These are phyloP conservation scores for Haplosporangium sp. DNA, from an alignment of 371 early-diverging fungal species.

Conservation along the genomic window DNA sequence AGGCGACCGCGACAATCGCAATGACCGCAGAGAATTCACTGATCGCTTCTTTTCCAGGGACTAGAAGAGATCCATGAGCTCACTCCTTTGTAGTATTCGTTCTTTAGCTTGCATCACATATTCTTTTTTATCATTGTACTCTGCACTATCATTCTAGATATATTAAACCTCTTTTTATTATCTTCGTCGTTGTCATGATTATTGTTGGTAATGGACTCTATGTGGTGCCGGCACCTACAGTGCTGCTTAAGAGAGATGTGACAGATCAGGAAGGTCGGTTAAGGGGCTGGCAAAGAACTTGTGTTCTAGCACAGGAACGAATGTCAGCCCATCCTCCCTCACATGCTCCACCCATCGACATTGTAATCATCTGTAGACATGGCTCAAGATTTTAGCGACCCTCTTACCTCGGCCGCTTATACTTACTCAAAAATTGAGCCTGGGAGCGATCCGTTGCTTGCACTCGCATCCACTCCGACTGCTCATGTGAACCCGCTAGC, in stretches of 20 bases:
- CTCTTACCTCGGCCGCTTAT: slow-evolving; percentile 47
- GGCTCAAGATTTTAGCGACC: slow-evolving; percentile 50
- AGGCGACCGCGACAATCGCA: slow-evolving; percentile 15
- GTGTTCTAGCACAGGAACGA: not conserved
- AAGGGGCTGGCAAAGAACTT: too few relatives aligned
- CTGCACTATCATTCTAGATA: not conserved
- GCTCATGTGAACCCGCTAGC: not conserved
- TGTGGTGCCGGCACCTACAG: too few relatives aligned
- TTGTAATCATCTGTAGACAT: slow-evolving; percentile 10
- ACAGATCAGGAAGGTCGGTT: not conserved
- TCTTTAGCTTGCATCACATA: not conserved
- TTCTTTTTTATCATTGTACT: not conserved
- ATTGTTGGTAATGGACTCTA: not conserved
- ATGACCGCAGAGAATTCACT: slow-evolving; percentile 10
- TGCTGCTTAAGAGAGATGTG: not conserved
- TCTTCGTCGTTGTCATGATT: not conserved
- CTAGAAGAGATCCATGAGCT: slow-evolving; percentile 7
- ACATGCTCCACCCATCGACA: not conserved
- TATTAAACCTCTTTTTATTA: not conserved
- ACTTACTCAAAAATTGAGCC: slow-evolving; percentile 33
- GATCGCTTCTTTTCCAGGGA: slow-evolving; percentile 38
- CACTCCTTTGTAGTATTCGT: not conserved
- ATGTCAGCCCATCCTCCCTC: not conserved
- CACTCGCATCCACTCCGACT: slow-evolving; percentile 5
- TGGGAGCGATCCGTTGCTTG: slow-evolving; percentile 29